phyloP scores from a whole-genome alignment of 176 grass and related monocot species.

The Cymbopogon citratus region DNA sequence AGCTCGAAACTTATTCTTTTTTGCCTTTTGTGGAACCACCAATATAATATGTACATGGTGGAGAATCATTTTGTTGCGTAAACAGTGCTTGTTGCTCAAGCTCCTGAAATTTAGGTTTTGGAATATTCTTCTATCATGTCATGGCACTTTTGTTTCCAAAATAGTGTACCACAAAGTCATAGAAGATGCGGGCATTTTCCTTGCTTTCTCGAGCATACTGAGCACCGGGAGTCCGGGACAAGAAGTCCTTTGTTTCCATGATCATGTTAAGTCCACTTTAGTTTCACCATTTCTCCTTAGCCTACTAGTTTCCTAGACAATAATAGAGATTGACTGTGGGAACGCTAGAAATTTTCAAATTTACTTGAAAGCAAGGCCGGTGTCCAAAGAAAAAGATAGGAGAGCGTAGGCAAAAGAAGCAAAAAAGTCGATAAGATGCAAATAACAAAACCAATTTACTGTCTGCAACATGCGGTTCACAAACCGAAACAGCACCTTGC shows the following conservation, averaged over 20 bases:
- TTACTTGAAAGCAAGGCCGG: no score
- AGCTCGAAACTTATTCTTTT: background rate
- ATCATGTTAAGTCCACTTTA: background rate
- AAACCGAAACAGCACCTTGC: conserved; percentile 38
- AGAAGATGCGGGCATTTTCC: background rate
- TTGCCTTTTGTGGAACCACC: background rate
- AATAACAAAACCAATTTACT: conserved; percentile 13
- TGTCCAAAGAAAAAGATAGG: no score
- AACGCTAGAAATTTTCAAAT: background rate
- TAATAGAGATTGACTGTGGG: background rate
- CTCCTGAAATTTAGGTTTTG: background rate
- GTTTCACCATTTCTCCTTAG: background rate
- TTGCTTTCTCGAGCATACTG: background rate
- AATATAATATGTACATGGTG: background rate
- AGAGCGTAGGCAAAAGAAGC: no score
- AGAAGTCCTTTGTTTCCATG: background rate
- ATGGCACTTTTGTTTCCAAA: background rate
- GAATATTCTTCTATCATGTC: background rate
- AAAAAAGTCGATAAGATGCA: background rate
- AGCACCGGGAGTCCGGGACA: no score
- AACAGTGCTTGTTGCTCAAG: background rate
- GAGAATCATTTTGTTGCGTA: background rate
- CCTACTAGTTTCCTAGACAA: background rate
- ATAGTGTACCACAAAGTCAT: background rate
- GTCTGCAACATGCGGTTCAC: conserved; percentile 30